These are phyloP conservation scores for Hamamelis virginiana DNA, from an alignment of 164 flowering plant species.

Conservation along the genomic window DNA sequence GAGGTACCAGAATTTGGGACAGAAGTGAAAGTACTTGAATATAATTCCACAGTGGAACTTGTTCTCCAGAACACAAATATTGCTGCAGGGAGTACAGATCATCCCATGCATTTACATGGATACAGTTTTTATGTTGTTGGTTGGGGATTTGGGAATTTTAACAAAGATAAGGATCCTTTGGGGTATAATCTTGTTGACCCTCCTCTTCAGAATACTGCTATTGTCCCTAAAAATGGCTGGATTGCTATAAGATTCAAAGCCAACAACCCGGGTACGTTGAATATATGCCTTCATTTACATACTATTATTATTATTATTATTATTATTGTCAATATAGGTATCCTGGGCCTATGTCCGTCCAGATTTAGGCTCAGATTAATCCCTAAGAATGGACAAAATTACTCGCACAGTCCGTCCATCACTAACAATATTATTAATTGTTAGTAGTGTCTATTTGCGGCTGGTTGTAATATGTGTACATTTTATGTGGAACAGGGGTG, in stretches of 20 bases:
- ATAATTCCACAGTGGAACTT: constrained; percentile 40
- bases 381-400: too few species aligned
- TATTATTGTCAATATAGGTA: background rate
- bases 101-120: constrained; percentile 70
- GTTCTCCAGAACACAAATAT: constrained; percentile 51
- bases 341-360: too few species aligned
- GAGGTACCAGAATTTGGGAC: constrained; percentile 33
- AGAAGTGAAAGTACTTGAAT: constrained; percentile 33
- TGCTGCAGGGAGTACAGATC: constrained; percentile 27
- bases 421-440: too few species aligned
- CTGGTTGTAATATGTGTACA: background rate
- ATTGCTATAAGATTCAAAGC: constrained; percentile 51
- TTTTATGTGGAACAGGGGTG: constrained; percentile 24
- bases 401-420: too few species aligned
- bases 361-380: too few species aligned
- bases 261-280: constrained; percentile 49
- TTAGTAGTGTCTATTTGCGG: too few species aligned
- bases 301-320: background rate
- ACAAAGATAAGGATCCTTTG: constrained; percentile 38
- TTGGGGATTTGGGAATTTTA: constrained; percentile 55
- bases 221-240: constrained; percentile 61
- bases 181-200: constrained; percentile 62
- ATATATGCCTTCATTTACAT: background rate
- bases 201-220: constrained; percentile 40
- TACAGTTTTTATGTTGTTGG: constrained; percentile 62